Evolutionary conservation across 2,329 filamentous ascomycete species (phyloP), one percentile per base, ranked within the genome.

Genomic region (Colletotrichum sidae): DNA sequence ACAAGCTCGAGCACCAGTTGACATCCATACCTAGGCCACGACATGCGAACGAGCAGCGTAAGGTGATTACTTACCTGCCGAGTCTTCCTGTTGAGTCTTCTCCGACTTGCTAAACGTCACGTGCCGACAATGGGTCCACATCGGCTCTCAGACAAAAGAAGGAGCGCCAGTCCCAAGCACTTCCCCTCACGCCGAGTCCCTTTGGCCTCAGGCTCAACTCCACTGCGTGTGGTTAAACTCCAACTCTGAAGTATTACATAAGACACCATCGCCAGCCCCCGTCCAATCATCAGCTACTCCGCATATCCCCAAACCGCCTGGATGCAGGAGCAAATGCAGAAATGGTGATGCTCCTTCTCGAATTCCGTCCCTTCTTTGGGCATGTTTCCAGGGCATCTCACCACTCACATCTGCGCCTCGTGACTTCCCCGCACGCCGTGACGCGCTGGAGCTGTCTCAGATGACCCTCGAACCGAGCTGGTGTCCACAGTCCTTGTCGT

Each of bases 381-480:
- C 4, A 25, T 25, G 25, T 25, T 25, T 25, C 25, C 25, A 25
- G 25, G 25, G 25, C 25, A 25, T 5, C 25, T 25, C 25, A 25
- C 25, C 25, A 25, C 25, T 25, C 25, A 25, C 44, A 17, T 15
- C 13, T 11, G 44, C 38, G 38, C 52, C 59, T 66, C 58, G 63
- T 66, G 63, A 66, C 17, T 63, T 37, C 63, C 63, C 63, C 63
- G 63, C 63, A 63, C 59, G 46, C 53, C 63, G 58, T 63, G 63
- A 66, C 63, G 38, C 59, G 47, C 59, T n/a, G 25, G 25, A 25
- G 25, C 47, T 59, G 59, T 66, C 63, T 66, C 63, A 66, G 63
- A 53, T 66, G 52, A 66, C 51, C 50, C 55, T n/a, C 46, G 39
- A 45, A 5, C 25, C 25, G 25, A 25, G 25, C 25, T 25, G 25